These are phyloP conservation scores for Tulasnella sp. DNA, from an alignment of 768 basidiomycete species.

Conservation along the genomic window DNA sequence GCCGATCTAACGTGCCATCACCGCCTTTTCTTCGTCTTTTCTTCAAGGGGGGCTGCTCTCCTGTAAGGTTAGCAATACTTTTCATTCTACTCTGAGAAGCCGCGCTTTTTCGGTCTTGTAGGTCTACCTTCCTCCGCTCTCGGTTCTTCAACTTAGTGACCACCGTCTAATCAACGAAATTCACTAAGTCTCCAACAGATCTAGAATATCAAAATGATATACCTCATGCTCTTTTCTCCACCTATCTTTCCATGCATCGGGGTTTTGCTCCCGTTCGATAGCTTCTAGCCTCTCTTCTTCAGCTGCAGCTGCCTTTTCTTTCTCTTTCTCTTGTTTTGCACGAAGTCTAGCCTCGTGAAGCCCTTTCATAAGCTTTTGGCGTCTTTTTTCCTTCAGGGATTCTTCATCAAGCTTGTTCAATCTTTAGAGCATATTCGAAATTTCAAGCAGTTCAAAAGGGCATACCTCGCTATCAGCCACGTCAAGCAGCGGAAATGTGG, in stretches of 20 bases:
- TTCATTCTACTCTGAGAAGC: conserved; percentile 95
- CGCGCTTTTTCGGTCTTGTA: conserved; percentile 85
- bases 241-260: conserved; percentile 58
- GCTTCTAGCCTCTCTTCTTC: conserved; percentile 54
- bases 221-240: conserved; percentile 76
- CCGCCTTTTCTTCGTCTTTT: conserved; percentile 67
- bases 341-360: conserved; percentile 84
- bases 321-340: conserved; percentile 74
- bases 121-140: conserved; percentile 59
- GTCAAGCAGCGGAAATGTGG: conserved; percentile 82
- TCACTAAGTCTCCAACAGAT: neutral
- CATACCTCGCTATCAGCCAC: conserved; percentile 73
- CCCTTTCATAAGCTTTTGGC: conserved; percentile 84
- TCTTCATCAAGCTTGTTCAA: conserved; percentile 66
- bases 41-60: conserved; percentile 69
- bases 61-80: conserved; percentile 81
- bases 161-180: conserved; percentile 37
- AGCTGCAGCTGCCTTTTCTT: conserved; percentile 55
- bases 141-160: conserved; percentile 81
- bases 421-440: neutral
- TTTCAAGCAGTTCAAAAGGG: neutral
- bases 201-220: neutral
- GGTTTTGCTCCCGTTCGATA: conserved; percentile 59
- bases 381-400: conserved; percentile 83
- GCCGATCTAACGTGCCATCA: conserved; percentile 50